phyloP scores from a whole-genome alignment of 1,284 basidiomycete species.

The Pseudozyma tsukubaensis region DNA sequence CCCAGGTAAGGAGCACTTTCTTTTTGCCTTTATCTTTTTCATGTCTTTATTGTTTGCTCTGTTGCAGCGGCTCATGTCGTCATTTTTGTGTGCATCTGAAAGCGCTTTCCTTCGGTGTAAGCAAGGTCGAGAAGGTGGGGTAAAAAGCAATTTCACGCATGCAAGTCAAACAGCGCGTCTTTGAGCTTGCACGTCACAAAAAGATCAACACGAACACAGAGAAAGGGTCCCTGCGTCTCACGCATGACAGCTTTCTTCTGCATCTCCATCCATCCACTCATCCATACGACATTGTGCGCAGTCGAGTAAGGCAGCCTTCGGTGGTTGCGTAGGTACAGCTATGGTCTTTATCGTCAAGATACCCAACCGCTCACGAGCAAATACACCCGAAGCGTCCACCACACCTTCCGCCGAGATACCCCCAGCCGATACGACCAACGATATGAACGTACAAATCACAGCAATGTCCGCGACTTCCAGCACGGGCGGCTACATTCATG shows the following conservation, averaged over 20 bases:
- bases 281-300: background rate
- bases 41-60: background rate
- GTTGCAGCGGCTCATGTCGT: background rate
- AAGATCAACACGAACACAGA: constrained; percentile 5
- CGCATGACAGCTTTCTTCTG: constrained; percentile 6
- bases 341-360: constrained; percentile 66
- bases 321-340: background rate
- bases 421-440: background rate
- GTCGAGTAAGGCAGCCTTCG: background rate
- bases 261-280: constrained; percentile 3
- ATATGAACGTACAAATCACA: background rate
- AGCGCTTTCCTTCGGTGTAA: too few relatives aligned
- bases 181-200: background rate
- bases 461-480: background rate
- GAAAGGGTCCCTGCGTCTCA: constrained; percentile 5
- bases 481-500: background rate
- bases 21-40: constrained; percentile 12
- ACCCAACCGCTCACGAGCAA: constrained; percentile 49
- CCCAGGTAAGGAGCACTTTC: constrained; percentile 49
- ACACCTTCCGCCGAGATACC: constrained; percentile 14
- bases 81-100: too few relatives aligned
- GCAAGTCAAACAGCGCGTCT: background rate
- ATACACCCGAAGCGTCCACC: constrained; percentile 37
- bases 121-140: background rate
- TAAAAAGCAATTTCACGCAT: background rate